Base-by-base conservation (phyloP, 352 stramenopile genomes). In the Globisporangium spinosum region DNA sequence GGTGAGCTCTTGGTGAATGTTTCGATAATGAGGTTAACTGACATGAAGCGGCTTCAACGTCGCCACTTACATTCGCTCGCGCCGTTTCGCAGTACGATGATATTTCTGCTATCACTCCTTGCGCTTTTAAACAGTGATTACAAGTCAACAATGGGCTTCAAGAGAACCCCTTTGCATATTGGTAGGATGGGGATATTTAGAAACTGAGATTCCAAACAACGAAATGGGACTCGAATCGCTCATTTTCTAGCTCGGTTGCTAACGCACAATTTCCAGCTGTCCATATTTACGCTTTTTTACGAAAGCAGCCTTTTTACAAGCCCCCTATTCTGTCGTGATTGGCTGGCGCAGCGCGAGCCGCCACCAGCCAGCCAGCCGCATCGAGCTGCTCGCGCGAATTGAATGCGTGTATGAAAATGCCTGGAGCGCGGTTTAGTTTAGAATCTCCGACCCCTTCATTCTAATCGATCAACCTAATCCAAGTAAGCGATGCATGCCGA, bases 371-470 rank as follows among this genome's bases (percentile, higher is more conserved):
- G 40, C 29, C 61, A 56, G 47, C 47, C 43, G 60, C 47, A 27
- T 40, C 8, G 6, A 45, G 29, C 29, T 45, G 55, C 17, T 45
- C 27, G 5, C 23, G 3, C 9, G 8, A n/a, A 12, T 22, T 10
- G 8, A 20, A 10, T 22, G 43, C 7, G 40, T 15, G 17, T 51
- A 20, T 51, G 43, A 23, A 51, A 51, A 15, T 40, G 5, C 5
- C 5, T 15, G 7, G 20, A 45, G 55, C 29, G 53, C 23, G 22
- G 34, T 2, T 23, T 38, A 62, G 34, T 70, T 70, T 60, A 68
- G 67, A 71, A 71, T 71, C 67, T 71, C 67, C 43, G 69, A 80
- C 68, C 74, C 71, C 72, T 70, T 72, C 75, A 70, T 79, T 79
- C 69, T 68, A 68, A 71, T 70, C 72, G 74, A 80, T 78, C 72